Percentiles rank a stretch among this genome's conserved stretches.
Conservation (phyloP, 139 green algal genomes). For the Chlamydomonas asymmetrica region DNA sequence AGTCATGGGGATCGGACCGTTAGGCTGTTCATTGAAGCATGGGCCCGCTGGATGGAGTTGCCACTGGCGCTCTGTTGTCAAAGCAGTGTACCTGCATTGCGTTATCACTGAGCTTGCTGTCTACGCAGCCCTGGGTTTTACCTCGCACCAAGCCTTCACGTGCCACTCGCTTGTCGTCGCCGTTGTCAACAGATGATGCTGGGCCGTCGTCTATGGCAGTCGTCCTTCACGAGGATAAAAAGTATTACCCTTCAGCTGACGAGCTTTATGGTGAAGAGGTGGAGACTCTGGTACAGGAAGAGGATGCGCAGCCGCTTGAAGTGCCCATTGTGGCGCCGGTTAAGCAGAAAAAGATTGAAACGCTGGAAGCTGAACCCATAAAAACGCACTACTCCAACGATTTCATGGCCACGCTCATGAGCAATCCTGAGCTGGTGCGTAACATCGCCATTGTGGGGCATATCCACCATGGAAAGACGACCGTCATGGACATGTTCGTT, state of each 20-base stretch:
- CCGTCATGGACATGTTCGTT: conserved; percentile 97
- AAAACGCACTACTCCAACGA: conserved; percentile 66
- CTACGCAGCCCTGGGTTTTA: too few relatives aligned
- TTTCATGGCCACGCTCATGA: conserved; percentile 83
- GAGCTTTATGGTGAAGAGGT: conserved; percentile 91
- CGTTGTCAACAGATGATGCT: too few relatives aligned
- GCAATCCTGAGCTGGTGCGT: conserved; percentile 84
- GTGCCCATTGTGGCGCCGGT: conserved; percentile 94
- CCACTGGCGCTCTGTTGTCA: too few relatives aligned
- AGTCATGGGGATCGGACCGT: conserved; percentile 19
- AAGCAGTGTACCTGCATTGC: too few relatives aligned
- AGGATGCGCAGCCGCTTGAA: conserved; percentile 97
- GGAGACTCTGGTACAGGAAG: conserved; percentile 92
- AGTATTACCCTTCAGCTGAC: conserved; percentile 97
- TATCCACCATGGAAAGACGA: conserved; percentile 97
- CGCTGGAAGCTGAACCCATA: conserved; percentile 58
- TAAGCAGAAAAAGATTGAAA: conserved; percentile 63
- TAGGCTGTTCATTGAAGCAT: too few relatives aligned
- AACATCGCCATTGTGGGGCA: conserved; percentile 93
- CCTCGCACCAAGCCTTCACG: too few relatives aligned
- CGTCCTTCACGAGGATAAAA: conserved; percentile 98
- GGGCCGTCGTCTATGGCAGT: conserved; percentile 59
- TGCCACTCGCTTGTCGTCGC: too few relatives aligned
- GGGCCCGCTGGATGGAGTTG: too few relatives aligned
- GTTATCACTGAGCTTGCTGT: too few relatives aligned